These are phyloP conservation scores for Pilobolus umbonatus DNA, from an alignment of 192 early-diverging fungal species.

Conservation along the genomic window DNA sequence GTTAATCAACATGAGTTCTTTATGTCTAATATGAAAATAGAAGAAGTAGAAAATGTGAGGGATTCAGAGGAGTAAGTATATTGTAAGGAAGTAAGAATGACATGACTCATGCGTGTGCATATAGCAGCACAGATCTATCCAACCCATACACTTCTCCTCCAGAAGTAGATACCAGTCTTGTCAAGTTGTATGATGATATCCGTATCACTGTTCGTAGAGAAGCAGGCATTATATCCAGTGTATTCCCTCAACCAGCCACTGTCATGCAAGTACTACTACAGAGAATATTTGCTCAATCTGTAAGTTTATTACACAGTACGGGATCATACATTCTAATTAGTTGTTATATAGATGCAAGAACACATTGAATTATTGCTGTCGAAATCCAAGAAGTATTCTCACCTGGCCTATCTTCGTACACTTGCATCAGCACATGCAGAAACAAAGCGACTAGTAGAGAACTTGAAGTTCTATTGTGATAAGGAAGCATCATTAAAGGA, in stretches of 20 bases:
- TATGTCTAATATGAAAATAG: conserved; percentile 69
- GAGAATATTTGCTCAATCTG: conserved; percentile 94
- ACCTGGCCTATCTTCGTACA: conserved; percentile 76
- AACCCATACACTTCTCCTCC: conserved; percentile 53
- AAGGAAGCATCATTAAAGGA: conserved; percentile 35
- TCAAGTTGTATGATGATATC: conserved; percentile 81
- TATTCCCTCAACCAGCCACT: conserved; percentile 86
- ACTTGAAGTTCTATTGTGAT: conserved; percentile 77
- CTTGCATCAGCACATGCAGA: conserved; percentile 68
- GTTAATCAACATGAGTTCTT: conserved; percentile 98
- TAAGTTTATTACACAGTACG: conserved; percentile 27
- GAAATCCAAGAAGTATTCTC: conserved; percentile 64
- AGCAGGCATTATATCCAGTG: conserved; percentile 86
- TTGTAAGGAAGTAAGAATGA: not conserved
- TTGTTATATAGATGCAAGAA: conserved; percentile 68
- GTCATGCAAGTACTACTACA: conserved; percentile 94
- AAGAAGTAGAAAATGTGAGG: conserved; percentile 44
- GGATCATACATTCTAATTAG: not conserved
- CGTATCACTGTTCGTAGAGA: conserved; percentile 77
- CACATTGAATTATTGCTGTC: conserved; percentile 78
- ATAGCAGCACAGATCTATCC: conserved; percentile 41
- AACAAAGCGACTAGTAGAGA: conserved; percentile 66
- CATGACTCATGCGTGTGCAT: not conserved
- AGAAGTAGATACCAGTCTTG: conserved; percentile 63
- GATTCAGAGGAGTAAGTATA: conserved; percentile 32